phyloP scores from a whole-genome alignment of 352 stramenopile genomes.

The Sclerospora graminicola region DNA sequence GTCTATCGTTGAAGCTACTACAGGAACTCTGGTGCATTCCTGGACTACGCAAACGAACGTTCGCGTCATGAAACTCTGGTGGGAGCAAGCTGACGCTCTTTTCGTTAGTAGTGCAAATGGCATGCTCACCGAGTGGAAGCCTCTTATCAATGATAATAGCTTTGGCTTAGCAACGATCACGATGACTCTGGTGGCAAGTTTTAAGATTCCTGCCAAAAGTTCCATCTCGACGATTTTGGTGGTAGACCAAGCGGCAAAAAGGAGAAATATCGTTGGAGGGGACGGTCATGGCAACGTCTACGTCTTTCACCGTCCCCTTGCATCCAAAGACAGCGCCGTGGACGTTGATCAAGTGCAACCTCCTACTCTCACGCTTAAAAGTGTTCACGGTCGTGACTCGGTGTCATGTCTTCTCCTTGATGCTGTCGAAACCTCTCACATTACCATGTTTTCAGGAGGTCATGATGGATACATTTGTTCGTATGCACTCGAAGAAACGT shows the following conservation, averaged over 20 bases:
- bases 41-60: conserved; percentile 43
- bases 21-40: conserved; percentile 14
- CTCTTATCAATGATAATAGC: conserved; percentile 5
- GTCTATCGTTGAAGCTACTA: conserved; percentile 34
- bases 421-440: not conserved
- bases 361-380: conserved; percentile 31
- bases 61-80: conserved; percentile 72
- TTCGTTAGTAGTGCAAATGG: conserved; percentile 55
- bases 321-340: not conserved
- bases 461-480: conserved; percentile 80
- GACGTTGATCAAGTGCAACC: not conserved
- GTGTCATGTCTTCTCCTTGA: conserved; percentile 44
- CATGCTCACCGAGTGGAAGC: conserved; percentile 48
- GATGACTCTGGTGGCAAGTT: conserved; percentile 35
- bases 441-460: conserved; percentile 48
- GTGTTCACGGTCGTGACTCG: conserved; percentile 55
- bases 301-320: conserved; percentile 35
- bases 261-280: conserved; percentile 51
- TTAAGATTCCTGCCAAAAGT: conserved; percentile 49
- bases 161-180: conserved; percentile 1
- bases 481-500: conserved; percentile 26
- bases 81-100: conserved; percentile 33
- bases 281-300: conserved; percentile 69
- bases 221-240: conserved; percentile 39
- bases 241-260: conserved; percentile 22